These are phyloP conservation scores for Colletotrichum coccodes DNA, from an alignment of 2,329 filamentous ascomycete genomes.

Conservation along the genomic window DNA sequence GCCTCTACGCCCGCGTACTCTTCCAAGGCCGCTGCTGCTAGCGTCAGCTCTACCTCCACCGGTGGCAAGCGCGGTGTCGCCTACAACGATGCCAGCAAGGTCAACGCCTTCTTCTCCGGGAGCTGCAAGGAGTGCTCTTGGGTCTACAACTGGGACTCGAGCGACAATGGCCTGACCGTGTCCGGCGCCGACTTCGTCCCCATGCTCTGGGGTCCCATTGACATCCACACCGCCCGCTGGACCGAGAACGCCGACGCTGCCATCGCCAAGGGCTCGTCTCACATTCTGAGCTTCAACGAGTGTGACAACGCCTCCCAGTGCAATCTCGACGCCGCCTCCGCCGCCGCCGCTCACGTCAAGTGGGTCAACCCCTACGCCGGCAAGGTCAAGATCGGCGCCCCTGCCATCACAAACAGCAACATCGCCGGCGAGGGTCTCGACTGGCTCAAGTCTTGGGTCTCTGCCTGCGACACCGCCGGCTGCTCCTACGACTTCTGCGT, in stretches of 20 bases:
- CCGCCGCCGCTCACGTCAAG: constrained; percentile 63
- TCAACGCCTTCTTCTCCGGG: constrained; percentile 58
- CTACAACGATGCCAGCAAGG: constrained; percentile 70
- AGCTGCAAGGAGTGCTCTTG: constrained; percentile 60
- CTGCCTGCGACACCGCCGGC: constrained; percentile 55
- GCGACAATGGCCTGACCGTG: constrained; percentile 50
- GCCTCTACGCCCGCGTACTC: constrained; percentile 36
- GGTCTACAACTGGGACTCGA: constrained; percentile 76
- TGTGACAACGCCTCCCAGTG: constrained; percentile 70
- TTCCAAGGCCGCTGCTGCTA: constrained; percentile 35
- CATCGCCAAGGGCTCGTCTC: constrained; percentile 63
- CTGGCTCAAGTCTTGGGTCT: constrained; percentile 66
- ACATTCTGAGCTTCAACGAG: constrained; percentile 78
- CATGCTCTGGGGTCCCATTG: constrained; percentile 69
- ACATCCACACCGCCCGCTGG: constrained; percentile 61
- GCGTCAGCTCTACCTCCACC: constrained; percentile 30
- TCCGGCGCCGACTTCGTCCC: constrained; percentile 69
- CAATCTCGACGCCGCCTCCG: constrained; percentile 62
- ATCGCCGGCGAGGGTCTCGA: constrained; percentile 59
- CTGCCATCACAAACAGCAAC: constrained; percentile 71
- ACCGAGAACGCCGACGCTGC: constrained; percentile 57
- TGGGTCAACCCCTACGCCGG: constrained; percentile 66
- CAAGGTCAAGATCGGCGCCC: constrained; percentile 65
- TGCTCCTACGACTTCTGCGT: constrained; percentile 70
- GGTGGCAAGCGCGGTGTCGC: constrained; percentile 72